A percentile compares a stretch with the other conserved stretches of the same genome.
Conservation (phyloP, 306 rosid genomes). For the Vigna hirtella region DNA sequence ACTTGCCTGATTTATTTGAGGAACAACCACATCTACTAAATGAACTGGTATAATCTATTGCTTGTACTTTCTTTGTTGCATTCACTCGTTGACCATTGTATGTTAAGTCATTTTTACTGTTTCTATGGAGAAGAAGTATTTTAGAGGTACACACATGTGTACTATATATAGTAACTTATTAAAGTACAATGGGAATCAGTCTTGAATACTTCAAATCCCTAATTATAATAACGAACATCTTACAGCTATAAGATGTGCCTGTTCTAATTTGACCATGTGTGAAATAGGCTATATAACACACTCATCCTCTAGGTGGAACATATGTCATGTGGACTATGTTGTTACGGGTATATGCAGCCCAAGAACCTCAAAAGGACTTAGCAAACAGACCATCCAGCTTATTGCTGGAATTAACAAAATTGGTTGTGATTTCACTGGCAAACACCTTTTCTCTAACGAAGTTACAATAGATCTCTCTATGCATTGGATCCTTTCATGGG, state of each 20-base stretch:
- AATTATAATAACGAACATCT: not conserved
- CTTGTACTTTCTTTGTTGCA: slow-evolving; percentile 41
- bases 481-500: not conserved
- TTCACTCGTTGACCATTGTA: slow-evolving; percentile 22
- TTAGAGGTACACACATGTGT: not conserved
- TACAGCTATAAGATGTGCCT: not conserved
- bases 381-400: not conserved
- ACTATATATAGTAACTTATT: not conserved
- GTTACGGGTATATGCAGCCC: not conserved
- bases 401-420: not conserved
- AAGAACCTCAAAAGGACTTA: not conserved
- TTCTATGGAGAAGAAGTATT: slow-evolving; percentile 22
- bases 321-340: not conserved
- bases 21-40: slow-evolving; percentile 94
- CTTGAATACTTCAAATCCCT: not conserved
- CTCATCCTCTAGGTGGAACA: too few relatives aligned
- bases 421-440: not conserved
- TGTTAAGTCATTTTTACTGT: slow-evolving; percentile 24
- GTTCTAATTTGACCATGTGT: not conserved
- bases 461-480: not conserved
- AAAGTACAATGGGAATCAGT: not conserved
- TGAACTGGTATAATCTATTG: slow-evolving; percentile 71
- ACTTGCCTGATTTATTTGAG: slow-evolving; percentile 87
- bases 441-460: not conserved
- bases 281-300: too few relatives aligned